Evolutionary conservation across 805 yeast species (phyloP), one percentile per base, ranked within the genome.

Genomic region (Brettanomyces anomalus): DNA sequence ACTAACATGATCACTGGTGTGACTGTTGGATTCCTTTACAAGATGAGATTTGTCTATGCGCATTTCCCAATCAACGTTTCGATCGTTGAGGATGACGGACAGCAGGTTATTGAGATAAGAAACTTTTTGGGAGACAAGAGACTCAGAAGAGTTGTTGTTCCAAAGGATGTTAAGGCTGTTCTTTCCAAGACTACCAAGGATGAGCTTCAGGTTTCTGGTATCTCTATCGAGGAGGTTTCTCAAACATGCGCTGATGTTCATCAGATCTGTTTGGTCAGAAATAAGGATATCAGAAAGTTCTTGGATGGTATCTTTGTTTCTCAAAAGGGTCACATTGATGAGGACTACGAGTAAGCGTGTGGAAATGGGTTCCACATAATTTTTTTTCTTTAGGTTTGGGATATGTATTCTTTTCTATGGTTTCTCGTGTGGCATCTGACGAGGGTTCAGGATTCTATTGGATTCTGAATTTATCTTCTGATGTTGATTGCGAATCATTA

Each of bases 281-380:
- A 90, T 93, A 93, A 93, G 90, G 98, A 90, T 93, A 90, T 93
- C 89, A 86, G 98, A 77, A 90, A 90, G 81, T 90, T 90, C 82
- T 85, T 93, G 80, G 98, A 94, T 74, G 99, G 99, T 88, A 89
- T 90, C 77, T 90, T 93, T 73, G 98, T 90, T 64, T 89, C 97
- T 57, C 94, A 85, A 76, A 85, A 84, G 75, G 95, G 96, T 65
- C 75, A 76, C 69, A 77, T 90, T 67, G 84, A 72, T 54, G 85
- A 81, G 49, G 63, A 60, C 28, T 47, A 33, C 50, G 52, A 49
- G 14, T 31, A 18, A 35, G 19, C n/a, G 37, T 16, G 21, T 35
- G 37, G 20, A 35, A 15, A 8, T 16, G 11, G 37, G 8, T 13
- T 18, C 7, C n/a, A 17, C 8, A 17, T 7, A 35, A n/a, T 16